Conservation (phyloP, 208 protist species). For the Trypanosoma caninum region DNA sequence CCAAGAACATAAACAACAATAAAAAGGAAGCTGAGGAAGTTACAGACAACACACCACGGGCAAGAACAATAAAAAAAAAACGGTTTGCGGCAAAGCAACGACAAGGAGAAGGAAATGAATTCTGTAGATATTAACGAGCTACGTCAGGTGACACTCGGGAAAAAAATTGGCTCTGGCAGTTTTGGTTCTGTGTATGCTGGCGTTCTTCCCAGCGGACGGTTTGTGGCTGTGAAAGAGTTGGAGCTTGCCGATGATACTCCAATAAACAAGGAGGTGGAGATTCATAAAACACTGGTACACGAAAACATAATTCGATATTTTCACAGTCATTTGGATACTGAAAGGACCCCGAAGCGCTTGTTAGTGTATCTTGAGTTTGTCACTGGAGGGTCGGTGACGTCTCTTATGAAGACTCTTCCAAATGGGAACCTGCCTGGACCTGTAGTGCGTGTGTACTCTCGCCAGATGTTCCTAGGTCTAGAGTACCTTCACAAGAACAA, state of each 20-base stretch:
- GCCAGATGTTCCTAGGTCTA: conserved; percentile 86
- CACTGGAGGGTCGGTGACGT: conserved; percentile 87
- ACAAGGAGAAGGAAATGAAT: conserved; percentile 26
- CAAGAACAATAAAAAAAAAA: not conserved
- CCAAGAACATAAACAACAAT: not conserved
- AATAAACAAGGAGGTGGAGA: conserved; percentile 86
- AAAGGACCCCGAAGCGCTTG: conserved; percentile 77
- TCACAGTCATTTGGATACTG: conserved; percentile 74
- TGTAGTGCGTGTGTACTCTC: conserved; percentile 79
- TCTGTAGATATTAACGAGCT: conserved; percentile 65
- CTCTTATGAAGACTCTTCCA: conserved; percentile 84
- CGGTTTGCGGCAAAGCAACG: too few species aligned
- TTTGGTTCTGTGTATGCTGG: conserved; percentile 89
- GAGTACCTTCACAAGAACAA: conserved; percentile 87
- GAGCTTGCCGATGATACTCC: conserved; percentile 81
- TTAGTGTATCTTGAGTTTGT: conserved; percentile 93
- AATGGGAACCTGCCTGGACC: conserved; percentile 67
- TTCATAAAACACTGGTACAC: conserved; percentile 87
- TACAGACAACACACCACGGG: not conserved
- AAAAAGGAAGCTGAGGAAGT: not conserved
- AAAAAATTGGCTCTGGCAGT: conserved; percentile 88
- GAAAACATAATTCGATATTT: conserved; percentile 92
- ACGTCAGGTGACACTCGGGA: conserved; percentile 71
- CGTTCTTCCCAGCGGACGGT: conserved; percentile 81
- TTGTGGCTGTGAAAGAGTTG: conserved; percentile 89